Base-by-base conservation (phyloP, 129 eudicot genomes). In the Pittosporum tobira region DNA sequence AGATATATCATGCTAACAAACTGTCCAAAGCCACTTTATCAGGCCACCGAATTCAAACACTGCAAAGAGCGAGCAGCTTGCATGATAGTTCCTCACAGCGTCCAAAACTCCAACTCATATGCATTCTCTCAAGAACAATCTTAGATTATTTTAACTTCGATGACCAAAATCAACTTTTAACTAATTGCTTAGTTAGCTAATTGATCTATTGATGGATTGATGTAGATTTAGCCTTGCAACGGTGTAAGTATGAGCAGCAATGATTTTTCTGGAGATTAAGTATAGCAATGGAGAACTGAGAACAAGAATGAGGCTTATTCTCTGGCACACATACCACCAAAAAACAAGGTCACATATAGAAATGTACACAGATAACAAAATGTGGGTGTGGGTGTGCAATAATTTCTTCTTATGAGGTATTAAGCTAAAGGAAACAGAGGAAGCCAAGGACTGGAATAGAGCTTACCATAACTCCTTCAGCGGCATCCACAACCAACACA, bases 381-480 rank as follows among this genome's bases (percentile, higher is more conserved):
- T 34, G 9, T 4, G 38, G 9, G 9, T 11, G 10, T 12, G 10
- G 10, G 40, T 4, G 8, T 45, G 49, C 22, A 45, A 3, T 45
- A 16, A 45, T 45, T 22, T n/a, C 11, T 5, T 49, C 28, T 21
- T 23, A 22, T 23, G 55, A 2, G 16, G 15, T 3, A 2, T 49
- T 49, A 15, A 49, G 55, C 55, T 5, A 6, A 51, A 26, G 57
- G 19, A 1, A 25, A 28, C n/a, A 56, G 27, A n/a, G 27, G 62
- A 8, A 20, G 36, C 1, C 2, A 16, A 57, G 7, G 36, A 23
- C 12, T 14, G 27, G 42, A 27, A 10, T 29, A 19, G 2, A 48
- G 40, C 63, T 71, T 75, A 93, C 99, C 99, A 93, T 80, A 34
- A 93, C 99, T 25, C 99, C 99, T 77, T 87, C 99, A 64, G 87